Percentiles rank a stretch among this genome's conserved stretches.
These are phyloP conservation scores for Limtongozyma cylindracea DNA, from an alignment of 805 yeast genomes.

Conservation along the genomic window DNA sequence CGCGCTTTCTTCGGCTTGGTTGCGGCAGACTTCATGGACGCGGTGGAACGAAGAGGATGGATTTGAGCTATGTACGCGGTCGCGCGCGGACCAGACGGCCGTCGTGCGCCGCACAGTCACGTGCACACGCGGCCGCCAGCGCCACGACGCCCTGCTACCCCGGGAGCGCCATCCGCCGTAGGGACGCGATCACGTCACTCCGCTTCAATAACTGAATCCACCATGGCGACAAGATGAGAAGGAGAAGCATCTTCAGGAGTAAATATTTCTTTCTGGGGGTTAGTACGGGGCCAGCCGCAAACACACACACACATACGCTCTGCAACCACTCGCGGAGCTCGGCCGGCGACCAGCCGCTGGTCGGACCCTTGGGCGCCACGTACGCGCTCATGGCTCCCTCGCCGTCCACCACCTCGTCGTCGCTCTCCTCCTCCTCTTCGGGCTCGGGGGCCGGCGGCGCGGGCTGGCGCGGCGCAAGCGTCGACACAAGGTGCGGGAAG, in stretches of 20 bases:
- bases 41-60: too few relatives aligned
- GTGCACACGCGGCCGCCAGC: too few relatives aligned
- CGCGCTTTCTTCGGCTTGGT: too few relatives aligned
- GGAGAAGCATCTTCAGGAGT: slow-evolving; percentile 19
- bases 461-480: slow-evolving; percentile 4
- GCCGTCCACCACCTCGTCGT: slow-evolving; percentile 3
- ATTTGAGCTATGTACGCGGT: too few relatives aligned
- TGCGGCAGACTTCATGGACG: too few relatives aligned
- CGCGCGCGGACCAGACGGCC: too few relatives aligned
- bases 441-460: background rate
- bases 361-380: background rate
- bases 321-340: slow-evolving; percentile 7
- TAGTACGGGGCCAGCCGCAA: slow-evolving; percentile 4
- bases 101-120: too few relatives aligned
- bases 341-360: slow-evolving; percentile 1
- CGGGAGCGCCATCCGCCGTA: too few relatives aligned
- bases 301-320: slow-evolving; percentile 4
- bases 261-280: slow-evolving; percentile 16
- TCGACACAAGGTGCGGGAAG: slow-evolving; percentile 19
- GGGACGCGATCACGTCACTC: too few relatives aligned
- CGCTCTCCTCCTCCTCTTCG: slow-evolving; percentile 3
- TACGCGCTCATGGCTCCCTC: background rate
- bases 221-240: slow-evolving; percentile 20
- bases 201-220: slow-evolving; percentile 15
- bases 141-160: too few relatives aligned